Percentiles rank a stretch among this genome's conserved stretches.
phyloP scores from a whole-genome alignment of 148 eudicot genomes.

The Nepenthes mirabilis region DNA sequence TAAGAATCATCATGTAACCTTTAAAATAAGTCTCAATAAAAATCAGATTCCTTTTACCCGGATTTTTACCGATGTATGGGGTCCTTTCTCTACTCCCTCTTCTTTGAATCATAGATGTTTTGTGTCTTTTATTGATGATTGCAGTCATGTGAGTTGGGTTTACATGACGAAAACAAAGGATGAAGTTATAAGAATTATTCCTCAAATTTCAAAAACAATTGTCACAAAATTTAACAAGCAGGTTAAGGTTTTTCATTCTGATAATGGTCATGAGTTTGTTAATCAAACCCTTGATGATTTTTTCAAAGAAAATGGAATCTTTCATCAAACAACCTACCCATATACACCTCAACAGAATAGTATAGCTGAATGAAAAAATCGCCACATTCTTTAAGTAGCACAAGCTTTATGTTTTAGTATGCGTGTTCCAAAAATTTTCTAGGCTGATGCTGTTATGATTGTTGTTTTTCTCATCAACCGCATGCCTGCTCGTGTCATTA shows the following conservation, averaged over 20 bases:
- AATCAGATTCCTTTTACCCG: too few relatives aligned
- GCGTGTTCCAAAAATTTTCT: not conserved
- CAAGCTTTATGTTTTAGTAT: not conserved
- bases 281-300: not conserved
- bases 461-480: too few relatives aligned
- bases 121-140: not conserved
- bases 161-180: not conserved
- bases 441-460: not conserved
- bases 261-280: not conserved
- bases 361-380: not conserved
- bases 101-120: not conserved
- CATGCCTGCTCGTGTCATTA: too few relatives aligned
- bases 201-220: not conserved
- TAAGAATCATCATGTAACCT: too few relatives aligned
- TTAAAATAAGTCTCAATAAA: too few relatives aligned
- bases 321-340: not conserved
- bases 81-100: too few relatives aligned
- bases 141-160: not conserved
- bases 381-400: not conserved
- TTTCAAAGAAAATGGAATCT: not conserved
- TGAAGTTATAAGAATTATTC: not conserved
- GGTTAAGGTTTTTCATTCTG: not conserved
- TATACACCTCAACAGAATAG: not conserved
- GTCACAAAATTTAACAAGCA: not conserved
- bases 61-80: too few relatives aligned